phyloP scores from a whole-genome alignment of 352 stramenopile species.

The Pythium apleroticum region DNA sequence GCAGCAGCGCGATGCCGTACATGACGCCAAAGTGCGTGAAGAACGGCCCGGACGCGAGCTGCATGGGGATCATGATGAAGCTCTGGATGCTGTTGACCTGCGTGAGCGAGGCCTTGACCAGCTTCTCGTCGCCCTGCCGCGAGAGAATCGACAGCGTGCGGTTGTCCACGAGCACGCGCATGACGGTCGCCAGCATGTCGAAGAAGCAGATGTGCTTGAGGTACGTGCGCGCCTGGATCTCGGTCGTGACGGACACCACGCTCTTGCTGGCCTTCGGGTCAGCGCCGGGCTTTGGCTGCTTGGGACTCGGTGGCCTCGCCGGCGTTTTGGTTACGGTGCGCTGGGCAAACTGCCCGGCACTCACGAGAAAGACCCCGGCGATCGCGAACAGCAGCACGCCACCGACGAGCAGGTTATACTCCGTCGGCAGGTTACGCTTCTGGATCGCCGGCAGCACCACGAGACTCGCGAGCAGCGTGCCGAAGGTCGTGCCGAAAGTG shows the following conservation, averaged over 20 bases:
- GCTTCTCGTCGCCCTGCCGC: constrained; percentile 52
- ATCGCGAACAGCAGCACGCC: constrained; percentile 56
- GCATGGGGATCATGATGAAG: constrained; percentile 86
- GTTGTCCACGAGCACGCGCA: constrained; percentile 83
- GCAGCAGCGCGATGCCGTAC: constrained; percentile 77
- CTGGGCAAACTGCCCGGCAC: constrained; percentile 41
- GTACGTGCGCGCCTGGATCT: constrained; percentile 76
- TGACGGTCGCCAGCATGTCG: constrained; percentile 76
- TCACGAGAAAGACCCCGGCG: constrained; percentile 53
- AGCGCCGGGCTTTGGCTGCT: constrained; percentile 1
- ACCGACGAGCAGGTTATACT: constrained; percentile 71
- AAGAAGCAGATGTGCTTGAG: constrained; percentile 89
- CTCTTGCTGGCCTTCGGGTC: constrained; percentile 1
- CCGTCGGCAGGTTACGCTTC: constrained; percentile 48
- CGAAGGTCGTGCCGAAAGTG: constrained; percentile 80
- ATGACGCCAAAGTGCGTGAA: constrained; percentile 87
- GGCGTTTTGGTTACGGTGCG: not conserved
- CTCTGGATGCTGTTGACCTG: constrained; percentile 84
- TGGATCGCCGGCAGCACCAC: constrained; percentile 62
- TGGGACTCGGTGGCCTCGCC: constrained; percentile 9
- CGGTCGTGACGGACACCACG: constrained; percentile 38
- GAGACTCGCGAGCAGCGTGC: constrained; percentile 75
- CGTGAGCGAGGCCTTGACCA: constrained; percentile 71
- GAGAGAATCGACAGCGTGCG: constrained; percentile 76
- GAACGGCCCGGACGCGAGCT: constrained; percentile 71